Conservation (phyloP, 192 early-diverging fungal species). For the Obelidium mucronatum region DNA sequence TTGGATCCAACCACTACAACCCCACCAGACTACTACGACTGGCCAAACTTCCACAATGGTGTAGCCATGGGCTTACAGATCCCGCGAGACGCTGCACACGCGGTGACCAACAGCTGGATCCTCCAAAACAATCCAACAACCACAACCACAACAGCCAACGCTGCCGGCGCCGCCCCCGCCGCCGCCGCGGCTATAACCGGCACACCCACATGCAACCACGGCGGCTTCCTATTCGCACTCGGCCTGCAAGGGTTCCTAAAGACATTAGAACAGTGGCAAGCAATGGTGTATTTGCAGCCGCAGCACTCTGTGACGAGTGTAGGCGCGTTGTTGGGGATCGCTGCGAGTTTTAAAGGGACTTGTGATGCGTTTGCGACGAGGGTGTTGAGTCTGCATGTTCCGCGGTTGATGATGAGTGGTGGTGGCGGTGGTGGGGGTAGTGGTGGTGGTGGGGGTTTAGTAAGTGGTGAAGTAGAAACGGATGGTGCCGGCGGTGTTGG, state of each 20-base stretch:
- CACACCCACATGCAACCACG: constrained; percentile 66
- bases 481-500: neutral
- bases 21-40: constrained; percentile 60
- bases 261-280: constrained; percentile 68
- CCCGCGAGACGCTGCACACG: constrained; percentile 53
- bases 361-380: constrained; percentile 69
- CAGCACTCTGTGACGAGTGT: constrained; percentile 74
- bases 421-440: constrained; percentile 55
- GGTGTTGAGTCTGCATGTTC: constrained; percentile 79
- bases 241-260: constrained; percentile 81
- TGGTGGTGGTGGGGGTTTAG: constrained; percentile 65
- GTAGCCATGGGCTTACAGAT: constrained; percentile 80
- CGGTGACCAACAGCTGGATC: constrained; percentile 84
- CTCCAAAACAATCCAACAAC: constrained; percentile 65
- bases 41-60: constrained; percentile 91
- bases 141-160: no score
- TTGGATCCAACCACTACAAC: constrained; percentile 51
- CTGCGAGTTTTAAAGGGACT: constrained; percentile 73
- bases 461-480: neutral
- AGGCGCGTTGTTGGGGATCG: constrained; percentile 79
- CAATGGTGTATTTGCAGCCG: constrained; percentile 69
- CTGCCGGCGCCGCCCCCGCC: no score
- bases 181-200: constrained; percentile 38
- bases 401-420: constrained; percentile 51
- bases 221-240: constrained; percentile 80